A percentile compares a stretch with the other conserved stretches of the same genome.
Evolutionary conservation across 371 early-diverging fungal genomes (phyloP).

Genomic region (Mucor racemosus): DNA sequence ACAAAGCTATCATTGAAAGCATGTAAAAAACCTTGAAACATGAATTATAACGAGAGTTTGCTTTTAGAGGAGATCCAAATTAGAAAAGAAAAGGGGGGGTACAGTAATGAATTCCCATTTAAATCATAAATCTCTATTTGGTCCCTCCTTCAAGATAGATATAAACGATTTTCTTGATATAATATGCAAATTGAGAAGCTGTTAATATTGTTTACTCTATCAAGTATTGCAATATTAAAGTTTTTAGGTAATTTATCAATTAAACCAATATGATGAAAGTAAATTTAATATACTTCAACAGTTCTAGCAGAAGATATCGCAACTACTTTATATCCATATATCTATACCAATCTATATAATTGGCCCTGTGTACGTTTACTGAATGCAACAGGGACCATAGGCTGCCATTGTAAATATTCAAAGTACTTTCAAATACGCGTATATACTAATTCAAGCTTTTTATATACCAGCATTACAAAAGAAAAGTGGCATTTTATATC

Average conservation of each 20-base stretch:
- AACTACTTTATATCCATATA: slow-evolving; percentile 50
- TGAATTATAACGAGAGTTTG: too few species aligned
- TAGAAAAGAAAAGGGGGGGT: too few species aligned
- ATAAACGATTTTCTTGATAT: neutral
- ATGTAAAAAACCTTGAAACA: too few species aligned
- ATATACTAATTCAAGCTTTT: neutral
- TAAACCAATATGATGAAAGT: neutral
- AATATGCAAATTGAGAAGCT: slow-evolving; percentile 16
- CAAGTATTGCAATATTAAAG: slow-evolving; percentile 11
- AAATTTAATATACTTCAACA: neutral
- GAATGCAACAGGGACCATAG: slow-evolving; percentile 60
- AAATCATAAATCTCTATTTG: too few species aligned
- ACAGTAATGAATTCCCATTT: too few species aligned
- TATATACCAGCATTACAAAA: slow-evolving; percentile 24
- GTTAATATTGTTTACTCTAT: slow-evolving; percentile 14
- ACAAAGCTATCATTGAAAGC: too few species aligned
- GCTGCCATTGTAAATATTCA: slow-evolving; percentile 58
- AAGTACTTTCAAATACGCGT: neutral
- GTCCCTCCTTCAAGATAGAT: too few species aligned
- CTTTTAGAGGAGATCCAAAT: too few species aligned
- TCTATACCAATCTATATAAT: slow-evolving; percentile 59
- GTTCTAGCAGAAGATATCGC: slow-evolving; percentile 45
- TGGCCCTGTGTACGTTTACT: slow-evolving; percentile 68
- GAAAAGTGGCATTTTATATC: slow-evolving; percentile 66
- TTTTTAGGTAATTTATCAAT: neutral